Evolutionary conservation across 352 stramenopile species (phyloP), one percentile per base, ranked within the genome.

Genomic region (Proteromonas lacertae): DNA sequence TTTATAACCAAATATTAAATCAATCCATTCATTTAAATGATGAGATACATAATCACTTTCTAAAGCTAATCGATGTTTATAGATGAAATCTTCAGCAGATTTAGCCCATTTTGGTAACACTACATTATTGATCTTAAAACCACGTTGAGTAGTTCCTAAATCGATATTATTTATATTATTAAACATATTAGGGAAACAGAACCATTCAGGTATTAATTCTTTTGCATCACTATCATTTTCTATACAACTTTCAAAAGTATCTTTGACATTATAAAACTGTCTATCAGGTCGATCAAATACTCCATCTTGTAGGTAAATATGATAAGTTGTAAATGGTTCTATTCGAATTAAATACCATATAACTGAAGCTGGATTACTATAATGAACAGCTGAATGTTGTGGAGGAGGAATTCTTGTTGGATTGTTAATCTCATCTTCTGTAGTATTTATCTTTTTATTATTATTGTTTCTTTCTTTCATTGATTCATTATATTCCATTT

Each of bases 201-300:
- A 96, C 49, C 86, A 97, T 56, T 98, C 87, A 8, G 87, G 86
- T 12, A 73, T 94, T 8, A 98, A 53, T 48, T 98, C 87, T 55
- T 96, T 96, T 10, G 95, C 79, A 51, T 98, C 84, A 29, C 77
- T 72, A 0, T 77, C 76, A 13, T 76, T 75, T 14, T 64, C 76
- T 23, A 90, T 93, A 49, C 78, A 93, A 70, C 92, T 91, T 16
- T 87, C 69, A 69, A 77, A 96, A 10, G 78, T 78, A 25, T 66
- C 56, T 12, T 60, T 49, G 30, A 96, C 59, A 35, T 69, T 90
- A 25, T 61, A 68, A 40, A 98, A 96, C 5, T 96, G 53, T 1
- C 87, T 69, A 52, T 98, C 87, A 0, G 81, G 66, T 8, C 92
- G 74, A 56, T 98, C 87, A 48, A 95, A 96, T 41, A 21, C 22